Base-by-base conservation (phyloP, 139 green algal genomes). In the Eudorina sp. region DNA sequence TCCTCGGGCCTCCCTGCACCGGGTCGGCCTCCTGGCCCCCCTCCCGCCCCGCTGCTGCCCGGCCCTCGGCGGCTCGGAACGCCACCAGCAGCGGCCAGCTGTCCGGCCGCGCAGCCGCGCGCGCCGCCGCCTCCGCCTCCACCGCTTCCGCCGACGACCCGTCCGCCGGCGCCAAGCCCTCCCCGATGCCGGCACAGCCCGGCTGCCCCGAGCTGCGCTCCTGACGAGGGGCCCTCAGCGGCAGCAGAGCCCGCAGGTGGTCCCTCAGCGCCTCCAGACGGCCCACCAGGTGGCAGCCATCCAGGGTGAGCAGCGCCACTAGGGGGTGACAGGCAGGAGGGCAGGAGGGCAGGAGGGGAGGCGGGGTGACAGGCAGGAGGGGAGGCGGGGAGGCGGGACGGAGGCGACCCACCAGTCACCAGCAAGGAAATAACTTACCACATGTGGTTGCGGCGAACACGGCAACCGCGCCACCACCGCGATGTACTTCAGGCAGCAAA, bases 241-340 rank as follows among this genome's bases (percentile, higher is more conserved):
- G 7, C 27, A 19, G 29, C n/a, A 60, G n/a, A 48, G 27, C 53
- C 45, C 7, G 46, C 29, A 48, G 34, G 21, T 85, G 60, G 1
- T 0, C 0, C 4, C 13, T 34, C 48, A 93, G 70, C 41, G 62
- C 43, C n/a, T 90, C 46, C 3, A 45, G 29, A 11, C 90, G 84
- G 41, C 92, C 77, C 55, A 95, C 19, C 38, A 93, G 91, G 62
- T 73, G 76, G 89, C 92, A 95, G 55, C 89, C 90, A n/a, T 90
- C 73, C 31, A 93, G 51, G 27, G 62, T 70, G 25, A 95, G 60
- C 3, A 83, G 36, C 29, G 41, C 74, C 19, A 89, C 90, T 95
- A 76, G 18, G 6, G 34, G 38, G 38, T 11, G 72, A 41, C 11
- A 46, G 45, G 72, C 7, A 43, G 27, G 72, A 29, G 45, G 40